Percentiles rank a stretch among this genome's conserved stretches.
Conservation (phyloP, 78 protist genomes). For the Guillardia theta region DNA sequence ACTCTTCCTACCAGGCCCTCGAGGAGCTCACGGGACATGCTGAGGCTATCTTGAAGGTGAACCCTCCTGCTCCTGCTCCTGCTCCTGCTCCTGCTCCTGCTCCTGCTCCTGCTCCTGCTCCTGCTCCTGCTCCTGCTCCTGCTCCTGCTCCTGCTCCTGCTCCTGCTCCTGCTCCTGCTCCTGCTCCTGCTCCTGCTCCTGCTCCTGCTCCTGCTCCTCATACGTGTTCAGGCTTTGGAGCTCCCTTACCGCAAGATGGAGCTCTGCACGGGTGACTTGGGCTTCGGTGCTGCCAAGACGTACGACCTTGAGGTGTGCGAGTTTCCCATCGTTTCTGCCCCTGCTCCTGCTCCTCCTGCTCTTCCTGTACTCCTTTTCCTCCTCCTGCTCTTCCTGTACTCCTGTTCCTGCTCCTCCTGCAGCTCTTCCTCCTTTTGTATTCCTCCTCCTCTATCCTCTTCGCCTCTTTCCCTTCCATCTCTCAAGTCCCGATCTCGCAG, state of each 20-base stretch:
- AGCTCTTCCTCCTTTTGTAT: too few species aligned
- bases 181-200: neutral
- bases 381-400: too few species aligned
- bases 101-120: too few species aligned
- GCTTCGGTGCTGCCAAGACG: slow-evolving; percentile 27
- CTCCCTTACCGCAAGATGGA: slow-evolving; percentile 33
- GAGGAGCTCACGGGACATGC: slow-evolving; percentile 29
- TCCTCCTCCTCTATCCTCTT: too few species aligned
- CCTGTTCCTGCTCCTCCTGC: too few species aligned
- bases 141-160: neutral
- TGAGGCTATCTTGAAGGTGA: neutral
- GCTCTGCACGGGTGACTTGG: slow-evolving; percentile 51
- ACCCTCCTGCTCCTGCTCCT: too few species aligned
- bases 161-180: neutral
- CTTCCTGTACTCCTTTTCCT: too few species aligned
- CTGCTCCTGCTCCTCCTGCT: too few species aligned
- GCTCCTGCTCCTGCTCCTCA: neutral
- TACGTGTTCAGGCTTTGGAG: neutral
- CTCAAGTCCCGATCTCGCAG: neutral
- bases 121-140: neutral
- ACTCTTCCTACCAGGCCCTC: slow-evolving; percentile 4
- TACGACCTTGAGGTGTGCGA: neutral
- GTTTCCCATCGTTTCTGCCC: neutral
- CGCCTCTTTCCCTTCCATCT: too few species aligned
- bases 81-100: too few species aligned